These are phyloP conservation scores for Candida railenensis DNA, from an alignment of 805 yeast species.

Conservation along the genomic window DNA sequence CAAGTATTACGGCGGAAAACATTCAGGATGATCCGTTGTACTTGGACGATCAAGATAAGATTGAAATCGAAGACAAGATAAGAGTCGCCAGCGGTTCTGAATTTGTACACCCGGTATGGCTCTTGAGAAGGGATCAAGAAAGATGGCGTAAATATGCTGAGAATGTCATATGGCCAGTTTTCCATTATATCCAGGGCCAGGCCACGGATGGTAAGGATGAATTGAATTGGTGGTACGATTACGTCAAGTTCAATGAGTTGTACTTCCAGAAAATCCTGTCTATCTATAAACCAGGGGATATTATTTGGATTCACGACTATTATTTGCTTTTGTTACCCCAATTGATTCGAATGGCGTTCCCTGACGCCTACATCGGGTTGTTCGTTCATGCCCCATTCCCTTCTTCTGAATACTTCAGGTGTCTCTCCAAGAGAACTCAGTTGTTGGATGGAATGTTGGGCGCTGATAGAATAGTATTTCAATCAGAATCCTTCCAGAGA, in stretches of 20 bases:
- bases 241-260: slow-evolving; percentile 86
- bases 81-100: slow-evolving; percentile 45
- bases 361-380: slow-evolving; percentile 72
- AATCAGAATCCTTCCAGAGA: slow-evolving; percentile 79
- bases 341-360: slow-evolving; percentile 72
- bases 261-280: slow-evolving; percentile 75
- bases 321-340: slow-evolving; percentile 81
- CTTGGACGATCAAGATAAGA: slow-evolving; percentile 55
- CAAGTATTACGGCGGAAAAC: slow-evolving; percentile 19
- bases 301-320: slow-evolving; percentile 92
- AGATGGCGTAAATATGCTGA: slow-evolving; percentile 92
- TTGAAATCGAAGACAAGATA: slow-evolving; percentile 46
- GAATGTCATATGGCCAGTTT: slow-evolving; percentile 87
- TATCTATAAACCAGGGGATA: slow-evolving; percentile 82
- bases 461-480: slow-evolving; percentile 82
- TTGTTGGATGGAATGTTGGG: slow-evolving; percentile 91
- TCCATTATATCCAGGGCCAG: slow-evolving; percentile 86
- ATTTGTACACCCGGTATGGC: slow-evolving; percentile 84
- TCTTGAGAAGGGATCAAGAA: slow-evolving; percentile 71
- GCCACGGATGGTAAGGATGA: slow-evolving; percentile 69
- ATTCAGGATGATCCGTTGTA: slow-evolving; percentile 61
- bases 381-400: slow-evolving; percentile 94
- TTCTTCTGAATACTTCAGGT: slow-evolving; percentile 88
- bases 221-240: slow-evolving; percentile 77
- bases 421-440: slow-evolving; percentile 78